Percentiles rank a stretch among this genome's conserved stretches.
Evolutionary conservation across 768 basidiomycete species (phyloP).

Genomic region (Lentinula sp.): DNA sequence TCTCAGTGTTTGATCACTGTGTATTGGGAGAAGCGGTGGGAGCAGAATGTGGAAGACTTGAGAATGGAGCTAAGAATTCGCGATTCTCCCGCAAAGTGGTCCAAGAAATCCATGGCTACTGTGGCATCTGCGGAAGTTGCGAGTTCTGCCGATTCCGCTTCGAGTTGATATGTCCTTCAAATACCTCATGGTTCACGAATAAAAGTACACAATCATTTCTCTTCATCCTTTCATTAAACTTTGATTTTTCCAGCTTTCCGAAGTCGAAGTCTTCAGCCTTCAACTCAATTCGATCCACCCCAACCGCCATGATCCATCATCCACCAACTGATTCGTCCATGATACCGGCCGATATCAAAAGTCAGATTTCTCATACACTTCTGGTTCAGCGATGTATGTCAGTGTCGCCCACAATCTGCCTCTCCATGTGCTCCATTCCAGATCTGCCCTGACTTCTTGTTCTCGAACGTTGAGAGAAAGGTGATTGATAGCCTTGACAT

Average conservation of each 20-base stretch:
- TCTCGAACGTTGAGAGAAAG: background rate
- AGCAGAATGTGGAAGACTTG: constrained; percentile 73
- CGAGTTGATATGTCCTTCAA: background rate
- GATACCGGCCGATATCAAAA: background rate
- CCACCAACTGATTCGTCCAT: background rate
- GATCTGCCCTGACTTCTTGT: background rate
- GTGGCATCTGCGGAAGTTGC: background rate
- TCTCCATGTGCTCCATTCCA: background rate
- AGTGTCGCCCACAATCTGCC: background rate
- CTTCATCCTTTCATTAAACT: background rate
- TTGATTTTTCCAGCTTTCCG: background rate
- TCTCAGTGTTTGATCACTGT: constrained; percentile 78
- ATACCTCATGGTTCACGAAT: background rate
- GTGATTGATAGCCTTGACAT: background rate
- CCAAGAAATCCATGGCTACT: background rate
- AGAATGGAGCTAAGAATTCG: constrained; percentile 80
- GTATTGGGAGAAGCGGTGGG: constrained; percentile 96
- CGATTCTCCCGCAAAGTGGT: constrained; percentile 70
- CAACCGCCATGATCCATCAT: background rate
- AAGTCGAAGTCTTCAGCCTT: background rate
- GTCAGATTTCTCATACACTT: no score
- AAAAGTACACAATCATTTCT: background rate
- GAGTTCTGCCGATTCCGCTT: background rate
- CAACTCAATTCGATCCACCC: background rate
- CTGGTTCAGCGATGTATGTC: background rate